A percentile compares a stretch with the other conserved stretches of the same genome.
phyloP scores from a whole-genome alignment of 1,284 basidiomycete genomes.

The Porodaedalea pini region DNA sequence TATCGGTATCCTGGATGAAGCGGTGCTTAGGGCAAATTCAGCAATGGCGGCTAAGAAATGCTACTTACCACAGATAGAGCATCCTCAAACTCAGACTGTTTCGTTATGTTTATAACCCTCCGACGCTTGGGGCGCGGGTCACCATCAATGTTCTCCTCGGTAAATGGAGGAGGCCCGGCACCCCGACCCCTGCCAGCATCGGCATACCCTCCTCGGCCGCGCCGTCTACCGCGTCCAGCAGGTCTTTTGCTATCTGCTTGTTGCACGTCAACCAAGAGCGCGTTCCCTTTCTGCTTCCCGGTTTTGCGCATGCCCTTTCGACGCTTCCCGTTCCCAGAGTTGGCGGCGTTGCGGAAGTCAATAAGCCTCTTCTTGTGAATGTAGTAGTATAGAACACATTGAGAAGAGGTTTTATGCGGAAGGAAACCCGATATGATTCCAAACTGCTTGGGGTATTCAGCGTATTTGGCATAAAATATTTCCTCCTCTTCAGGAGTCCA shows the following conservation, averaged over 20 bases:
- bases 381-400: conserved; percentile 95
- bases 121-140: conserved; percentile 17
- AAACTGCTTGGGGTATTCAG: conserved; percentile 90
- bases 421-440: conserved; percentile 80
- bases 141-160: conserved; percentile 3
- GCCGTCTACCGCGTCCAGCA: conserved; percentile 20
- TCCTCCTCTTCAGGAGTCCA: conserved; percentile 89
- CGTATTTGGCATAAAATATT: conserved; percentile 79
- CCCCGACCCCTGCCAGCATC: conserved; percentile 31
- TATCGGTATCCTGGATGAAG: conserved; percentile 7
- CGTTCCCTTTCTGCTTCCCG: conserved; percentile 74
- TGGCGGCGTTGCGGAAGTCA: conserved; percentile 76
- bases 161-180: conserved; percentile 16
- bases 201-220: conserved; percentile 28
- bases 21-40: neutral
- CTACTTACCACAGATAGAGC: conserved; percentile 3
- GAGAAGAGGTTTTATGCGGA: conserved; percentile 80
- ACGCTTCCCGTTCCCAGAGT: conserved; percentile 62
- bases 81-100: conserved; percentile 11
- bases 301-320: conserved; percentile 53
- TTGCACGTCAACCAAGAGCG: conserved; percentile 72
- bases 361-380: conserved; percentile 87
- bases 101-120: conserved; percentile 1
- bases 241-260: conserved; percentile 65
- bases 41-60: neutral